Evolutionary conservation across 1,284 basidiomycete genomes (phyloP), one percentile per base, ranked within the genome.

Genomic region (Fistulinella cinereoalba): DNA sequence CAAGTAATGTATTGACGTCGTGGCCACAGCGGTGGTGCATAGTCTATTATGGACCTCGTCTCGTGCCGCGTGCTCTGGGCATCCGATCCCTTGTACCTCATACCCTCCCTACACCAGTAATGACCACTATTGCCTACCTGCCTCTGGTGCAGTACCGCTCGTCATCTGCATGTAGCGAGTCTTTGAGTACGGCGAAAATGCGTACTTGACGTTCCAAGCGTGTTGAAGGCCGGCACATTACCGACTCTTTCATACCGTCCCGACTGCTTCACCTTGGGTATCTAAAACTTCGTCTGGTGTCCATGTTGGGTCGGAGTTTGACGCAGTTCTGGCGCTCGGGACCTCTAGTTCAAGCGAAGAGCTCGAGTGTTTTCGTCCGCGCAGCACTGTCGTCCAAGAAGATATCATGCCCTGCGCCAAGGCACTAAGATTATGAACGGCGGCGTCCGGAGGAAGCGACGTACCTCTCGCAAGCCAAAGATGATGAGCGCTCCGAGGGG

Each of bases 1-100:
- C 27, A n/a, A 34, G 25, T 41, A 37, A 40, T 19, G 16, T 47
- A 32, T 41, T 56, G 22, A 60, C 41, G 22, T n/a, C 47, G 29
- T 43, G 36, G 21, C 6, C 39, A 47, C 66, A 86, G 83, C 52
- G 85, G 85, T 66, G 85, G 84, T 43, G 85, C 85, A 72, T 88
- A 74, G 65, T 48, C 50, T 40, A 47, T 45, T 21, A 22, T 43
- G 38, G 37, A 9, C 46, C 43, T 33, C 25, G 28, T 47, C 37
- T 51, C 25, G 27, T 44, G 41, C 38, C 19, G 24, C 41, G 19
- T 47, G 15, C 45, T 40, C 33, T 36, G 43, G 41, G 41, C 27
- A 22, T 24, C 37, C 44, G 39, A 41, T 40, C 51, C 40, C 37
- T 42, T 61, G 58, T 63, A 53, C 18, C 16, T 27, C 52, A 44